These are phyloP conservation scores for Colletotrichum tofieldiae DNA, from an alignment of 2,329 filamentous ascomycete genomes.

Conservation along the genomic window DNA sequence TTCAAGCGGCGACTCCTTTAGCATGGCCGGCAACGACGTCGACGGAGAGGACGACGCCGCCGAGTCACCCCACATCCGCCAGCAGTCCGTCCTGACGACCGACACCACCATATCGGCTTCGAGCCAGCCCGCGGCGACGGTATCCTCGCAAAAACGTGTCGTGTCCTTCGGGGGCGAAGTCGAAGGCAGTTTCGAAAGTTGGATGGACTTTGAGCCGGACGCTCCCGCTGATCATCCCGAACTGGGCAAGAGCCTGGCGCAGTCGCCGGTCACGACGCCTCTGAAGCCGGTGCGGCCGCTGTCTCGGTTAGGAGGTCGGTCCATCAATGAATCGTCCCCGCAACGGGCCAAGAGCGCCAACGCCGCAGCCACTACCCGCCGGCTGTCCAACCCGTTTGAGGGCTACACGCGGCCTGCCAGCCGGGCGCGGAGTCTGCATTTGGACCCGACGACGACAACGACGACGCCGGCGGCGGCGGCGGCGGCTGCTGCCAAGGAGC, in stretches of 20 bases:
- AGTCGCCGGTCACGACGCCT: slow-evolving; percentile 36
- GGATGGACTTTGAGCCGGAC: slow-evolving; percentile 46
- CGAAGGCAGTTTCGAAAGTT: slow-evolving; percentile 38
- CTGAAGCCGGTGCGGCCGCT: slow-evolving; percentile 40
- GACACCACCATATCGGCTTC: slow-evolving; percentile 59
- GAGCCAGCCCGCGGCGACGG: slow-evolving; percentile 45
- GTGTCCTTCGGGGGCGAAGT: slow-evolving; percentile 32
- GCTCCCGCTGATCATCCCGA: slow-evolving; percentile 32
- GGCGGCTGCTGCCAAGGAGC: slow-evolving; percentile 7
- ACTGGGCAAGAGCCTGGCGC: slow-evolving; percentile 37
- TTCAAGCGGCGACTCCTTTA: slow-evolving; percentile 55
- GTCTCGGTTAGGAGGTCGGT: slow-evolving; percentile 36
- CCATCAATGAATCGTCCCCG: slow-evolving; percentile 38
- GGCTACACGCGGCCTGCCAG: slow-evolving; percentile 36
- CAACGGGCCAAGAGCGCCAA: slow-evolving; percentile 38
- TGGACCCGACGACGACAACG: slow-evolving; percentile 10
- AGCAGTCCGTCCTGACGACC: slow-evolving; percentile 57
- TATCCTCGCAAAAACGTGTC: slow-evolving; percentile 46
- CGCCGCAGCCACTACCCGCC: slow-evolving; percentile 32
- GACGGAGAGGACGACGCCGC: slow-evolving; percentile 37
- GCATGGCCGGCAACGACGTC: slow-evolving; percentile 51
- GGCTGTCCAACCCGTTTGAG: slow-evolving; percentile 39
- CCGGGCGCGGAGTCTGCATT: slow-evolving; percentile 42
- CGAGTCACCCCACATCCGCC: slow-evolving; percentile 41
- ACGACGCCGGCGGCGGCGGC: not conserved